phyloP scores from a whole-genome alignment of 179 eudicot genomes.

The Beta corolliflora region DNA sequence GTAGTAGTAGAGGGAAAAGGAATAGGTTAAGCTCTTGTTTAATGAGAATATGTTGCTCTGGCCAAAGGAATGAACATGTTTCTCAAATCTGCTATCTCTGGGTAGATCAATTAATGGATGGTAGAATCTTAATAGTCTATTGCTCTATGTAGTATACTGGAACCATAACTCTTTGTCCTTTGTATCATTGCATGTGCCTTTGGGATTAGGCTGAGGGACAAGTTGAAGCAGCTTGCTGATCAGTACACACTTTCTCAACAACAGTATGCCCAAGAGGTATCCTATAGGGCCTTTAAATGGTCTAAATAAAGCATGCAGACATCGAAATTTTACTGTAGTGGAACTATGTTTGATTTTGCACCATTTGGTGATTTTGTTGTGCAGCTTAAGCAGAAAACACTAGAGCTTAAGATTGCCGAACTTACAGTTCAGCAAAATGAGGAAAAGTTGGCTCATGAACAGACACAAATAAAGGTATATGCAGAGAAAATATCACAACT shows the following conservation, averaged over 20 bases:
- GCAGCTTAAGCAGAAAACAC: constrained; percentile 91
- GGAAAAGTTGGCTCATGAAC: constrained; percentile 76
- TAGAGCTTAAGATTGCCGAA: constrained; percentile 94
- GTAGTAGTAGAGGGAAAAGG: not conserved
- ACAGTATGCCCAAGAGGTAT: constrained; percentile 79
- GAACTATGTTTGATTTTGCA: constrained; percentile 5
- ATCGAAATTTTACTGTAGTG: not conserved
- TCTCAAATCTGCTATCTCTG: not conserved
- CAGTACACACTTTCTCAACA: constrained; percentile 82
- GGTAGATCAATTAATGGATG: not conserved
- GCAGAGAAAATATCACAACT: constrained; percentile 86
- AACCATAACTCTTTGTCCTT: not conserved
- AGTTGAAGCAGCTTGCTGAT: constrained; percentile 88
- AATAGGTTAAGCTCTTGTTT: not conserved
- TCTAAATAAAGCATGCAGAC: not conserved
- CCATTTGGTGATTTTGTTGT: constrained; percentile 21
- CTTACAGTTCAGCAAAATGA: constrained; percentile 82
- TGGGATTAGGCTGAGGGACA: constrained; percentile 70
- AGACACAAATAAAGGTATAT: constrained; percentile 80
- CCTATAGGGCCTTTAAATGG: not conserved
- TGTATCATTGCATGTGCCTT: constrained; percentile 2
- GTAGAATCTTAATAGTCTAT: not conserved
- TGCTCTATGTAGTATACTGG: not conserved
- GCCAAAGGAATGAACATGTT: constrained; percentile 10
- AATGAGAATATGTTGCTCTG: not conserved